Evolutionary conservation across 495 filamentous ascomycete genomes (phyloP).

Genomic region (Lepraria neglecta): DNA sequence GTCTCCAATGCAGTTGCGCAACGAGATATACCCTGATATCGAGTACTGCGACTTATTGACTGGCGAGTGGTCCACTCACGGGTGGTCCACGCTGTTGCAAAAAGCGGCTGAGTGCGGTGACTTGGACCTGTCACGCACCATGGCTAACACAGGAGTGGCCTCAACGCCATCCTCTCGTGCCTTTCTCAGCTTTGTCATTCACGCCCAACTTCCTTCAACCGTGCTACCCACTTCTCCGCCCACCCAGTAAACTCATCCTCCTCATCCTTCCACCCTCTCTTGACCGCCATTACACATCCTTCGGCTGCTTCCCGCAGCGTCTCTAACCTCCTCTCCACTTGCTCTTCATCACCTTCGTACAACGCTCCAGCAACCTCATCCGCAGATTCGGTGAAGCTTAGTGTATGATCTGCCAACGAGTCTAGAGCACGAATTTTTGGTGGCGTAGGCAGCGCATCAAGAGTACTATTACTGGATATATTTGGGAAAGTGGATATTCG

Average conservation of each 20-base stretch:
- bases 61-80: too few species aligned
- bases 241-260: constrained; percentile 45
- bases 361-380: constrained; percentile 47
- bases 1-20: neutral
- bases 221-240: constrained; percentile 41
- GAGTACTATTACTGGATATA: constrained; percentile 12
- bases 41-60: too few species aligned
- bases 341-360: constrained; percentile 39
- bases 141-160: too few species aligned
- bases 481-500: constrained; percentile 24
- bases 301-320: constrained; percentile 25
- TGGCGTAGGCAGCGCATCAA: constrained; percentile 9
- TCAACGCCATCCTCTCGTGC: too few species aligned
- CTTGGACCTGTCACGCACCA: too few species aligned
- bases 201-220: constrained; percentile 17
- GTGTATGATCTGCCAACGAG: constrained; percentile 32
- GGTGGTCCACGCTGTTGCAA: too few species aligned
- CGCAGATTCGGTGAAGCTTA: constrained; percentile 39
- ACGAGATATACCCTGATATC: too few species aligned
- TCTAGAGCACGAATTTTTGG: constrained; percentile 14
- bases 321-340: constrained; percentile 29
- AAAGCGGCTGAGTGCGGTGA: too few species aligned
- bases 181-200: neutral
- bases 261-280: constrained; percentile 22
- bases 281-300: constrained; percentile 29